Evolutionary conservation across 2,329 filamentous ascomycete species (phyloP).

Genomic region (Fusarium anguioides): DNA sequence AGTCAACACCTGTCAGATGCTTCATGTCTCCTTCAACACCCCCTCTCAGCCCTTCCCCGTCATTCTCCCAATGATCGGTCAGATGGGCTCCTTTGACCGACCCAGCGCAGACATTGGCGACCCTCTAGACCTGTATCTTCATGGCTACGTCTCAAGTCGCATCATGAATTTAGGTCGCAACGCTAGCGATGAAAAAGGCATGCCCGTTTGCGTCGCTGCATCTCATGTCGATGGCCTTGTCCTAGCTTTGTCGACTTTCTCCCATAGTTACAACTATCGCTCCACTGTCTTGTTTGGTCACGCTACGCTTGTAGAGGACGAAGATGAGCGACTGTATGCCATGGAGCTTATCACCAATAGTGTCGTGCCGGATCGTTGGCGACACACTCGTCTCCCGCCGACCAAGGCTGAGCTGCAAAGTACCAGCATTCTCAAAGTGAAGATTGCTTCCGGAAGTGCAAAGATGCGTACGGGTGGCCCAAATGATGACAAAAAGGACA

Average conservation of each 20-base stretch:
- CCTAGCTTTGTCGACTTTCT: conserved; percentile 81
- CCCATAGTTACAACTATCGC: conserved; percentile 89
- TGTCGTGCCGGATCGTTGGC: conserved; percentile 76
- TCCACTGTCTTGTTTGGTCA: conserved; percentile 82
- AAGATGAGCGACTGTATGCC: conserved; percentile 79
- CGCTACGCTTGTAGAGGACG: conserved; percentile 73
- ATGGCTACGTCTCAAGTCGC: conserved; percentile 84
- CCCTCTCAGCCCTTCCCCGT: conserved; percentile 76
- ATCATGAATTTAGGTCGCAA: conserved; percentile 72
- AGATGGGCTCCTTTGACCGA: conserved; percentile 77
- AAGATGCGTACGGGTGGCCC: conserved; percentile 77
- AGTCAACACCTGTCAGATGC: conserved; percentile 77
- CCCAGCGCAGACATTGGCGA: conserved; percentile 71
- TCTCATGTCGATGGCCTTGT: conserved; percentile 84
- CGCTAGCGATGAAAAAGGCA: conserved; percentile 52
- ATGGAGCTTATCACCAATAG: conserved; percentile 82
- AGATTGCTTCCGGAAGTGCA: conserved; percentile 76
- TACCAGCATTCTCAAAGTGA: conserved; percentile 77
- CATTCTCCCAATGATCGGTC: conserved; percentile 86
- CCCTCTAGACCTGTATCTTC: conserved; percentile 80
- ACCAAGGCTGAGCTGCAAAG: conserved; percentile 78
- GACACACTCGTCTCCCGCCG: conserved; percentile 75
- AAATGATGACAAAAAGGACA: conserved; percentile 62
- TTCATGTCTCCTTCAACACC: conserved; percentile 82
- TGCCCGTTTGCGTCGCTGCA: conserved; percentile 79